Percentiles rank a stretch among this genome's conserved stretches.
These are phyloP conservation scores for Aegilops bicornis DNA, from an alignment of 176 grass and related monocot species.

Conservation along the genomic window DNA sequence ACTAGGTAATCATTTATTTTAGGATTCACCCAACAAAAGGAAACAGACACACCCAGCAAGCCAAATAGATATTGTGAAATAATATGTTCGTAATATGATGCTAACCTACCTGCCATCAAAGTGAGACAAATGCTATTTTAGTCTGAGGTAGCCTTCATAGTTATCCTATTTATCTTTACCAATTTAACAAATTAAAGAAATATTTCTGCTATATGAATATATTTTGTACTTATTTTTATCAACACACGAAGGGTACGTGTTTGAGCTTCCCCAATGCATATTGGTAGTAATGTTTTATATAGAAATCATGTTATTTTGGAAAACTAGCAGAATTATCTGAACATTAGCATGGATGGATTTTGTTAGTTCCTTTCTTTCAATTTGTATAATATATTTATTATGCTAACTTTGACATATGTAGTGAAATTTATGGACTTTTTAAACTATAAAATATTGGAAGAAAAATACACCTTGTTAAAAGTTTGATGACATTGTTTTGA, in stretches of 20 bases:
- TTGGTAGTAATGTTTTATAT: not conserved
- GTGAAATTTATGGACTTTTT: not conserved
- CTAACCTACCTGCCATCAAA: not conserved
- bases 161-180: not conserved
- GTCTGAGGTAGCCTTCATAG: no score
- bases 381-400: not conserved
- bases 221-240: not conserved
- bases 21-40: not conserved
- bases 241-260: not conserved
- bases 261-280: not conserved
- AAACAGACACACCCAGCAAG: no score
- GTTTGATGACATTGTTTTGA: no score
- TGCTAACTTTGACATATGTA: not conserved
- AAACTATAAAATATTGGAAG: no score
- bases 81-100: no score
- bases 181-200: not conserved
- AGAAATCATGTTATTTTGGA: not conserved
- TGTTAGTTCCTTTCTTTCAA: not conserved
- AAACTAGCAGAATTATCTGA: not conserved
- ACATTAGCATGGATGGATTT: not conserved
- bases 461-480: no score
- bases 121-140: not conserved
- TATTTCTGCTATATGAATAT: not conserved
- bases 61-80: no score
- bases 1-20: no score